Evolutionary conservation across 768 basidiomycete species (phyloP).

Genomic region (Pulveroboletus sp.): DNA sequence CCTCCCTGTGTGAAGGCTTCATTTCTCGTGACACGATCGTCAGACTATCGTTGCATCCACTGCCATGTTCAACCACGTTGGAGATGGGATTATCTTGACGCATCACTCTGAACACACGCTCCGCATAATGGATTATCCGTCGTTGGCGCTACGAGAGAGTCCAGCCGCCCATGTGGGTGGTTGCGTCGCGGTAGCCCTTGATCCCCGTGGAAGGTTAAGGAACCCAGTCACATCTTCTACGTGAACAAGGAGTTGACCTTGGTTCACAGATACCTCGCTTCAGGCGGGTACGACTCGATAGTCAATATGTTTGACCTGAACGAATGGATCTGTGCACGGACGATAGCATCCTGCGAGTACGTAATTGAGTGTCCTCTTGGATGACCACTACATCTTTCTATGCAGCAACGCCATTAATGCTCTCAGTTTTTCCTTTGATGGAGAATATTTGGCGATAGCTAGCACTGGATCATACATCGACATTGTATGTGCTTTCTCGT

Average conservation of each 20-base stretch:
- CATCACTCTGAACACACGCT: conserved; percentile 61
- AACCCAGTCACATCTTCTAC: conserved; percentile 3
- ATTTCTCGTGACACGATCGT: not conserved
- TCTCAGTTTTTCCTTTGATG: conserved; percentile 77
- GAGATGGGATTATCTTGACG: conserved; percentile 65
- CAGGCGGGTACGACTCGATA: conserved; percentile 78
- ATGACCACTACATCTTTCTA: not conserved
- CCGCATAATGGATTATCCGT: conserved; percentile 67
- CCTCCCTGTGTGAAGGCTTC: not conserved
- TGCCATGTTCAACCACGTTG: conserved; percentile 71
- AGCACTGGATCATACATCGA: conserved; percentile 70
- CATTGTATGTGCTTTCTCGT: conserved; percentile 47
- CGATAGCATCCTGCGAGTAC: conserved; percentile 78
- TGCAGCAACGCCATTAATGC: conserved; percentile 64
- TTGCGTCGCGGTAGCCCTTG: conserved; percentile 69
- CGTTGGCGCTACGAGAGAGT: conserved; percentile 51
- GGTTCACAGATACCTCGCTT: conserved; percentile 59
- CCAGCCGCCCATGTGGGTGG: conserved; percentile 76
- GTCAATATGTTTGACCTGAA: conserved; percentile 74
- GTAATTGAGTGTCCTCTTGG: conserved; percentile 24
- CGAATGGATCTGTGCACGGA: conserved; percentile 78
- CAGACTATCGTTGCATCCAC: conserved; percentile 54
- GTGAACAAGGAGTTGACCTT: not conserved
- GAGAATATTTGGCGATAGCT: conserved; percentile 78
- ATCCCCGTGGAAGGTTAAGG: conserved; percentile 67